phyloP scores from a whole-genome alignment of 1,284 basidiomycete species.

The Sporisorium scitamineum region DNA sequence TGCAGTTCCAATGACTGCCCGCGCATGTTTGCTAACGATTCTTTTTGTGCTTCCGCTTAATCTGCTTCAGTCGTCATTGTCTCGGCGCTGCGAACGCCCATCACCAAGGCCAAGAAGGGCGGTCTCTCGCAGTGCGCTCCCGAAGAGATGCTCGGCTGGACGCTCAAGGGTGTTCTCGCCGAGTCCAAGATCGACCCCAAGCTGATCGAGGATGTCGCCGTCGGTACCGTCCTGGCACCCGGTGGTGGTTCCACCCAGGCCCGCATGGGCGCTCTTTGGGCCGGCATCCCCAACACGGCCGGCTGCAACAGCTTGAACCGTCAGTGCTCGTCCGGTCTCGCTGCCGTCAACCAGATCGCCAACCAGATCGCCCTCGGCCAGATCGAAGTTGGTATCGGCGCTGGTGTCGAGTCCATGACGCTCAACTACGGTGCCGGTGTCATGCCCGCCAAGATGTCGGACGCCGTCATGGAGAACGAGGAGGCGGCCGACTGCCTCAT shows the following conservation, averaged over 20 bases:
- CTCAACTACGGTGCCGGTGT: slow-evolving; percentile 75
- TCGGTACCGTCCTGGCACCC: slow-evolving; percentile 93
- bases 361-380: slow-evolving; percentile 77
- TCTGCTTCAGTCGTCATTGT: slow-evolving; percentile 80
- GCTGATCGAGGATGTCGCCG: slow-evolving; percentile 79
- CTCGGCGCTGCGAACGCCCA: slow-evolving; percentile 85
- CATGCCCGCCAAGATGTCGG: slow-evolving; percentile 81
- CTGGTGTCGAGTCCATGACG: slow-evolving; percentile 97
- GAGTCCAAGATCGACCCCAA: slow-evolving; percentile 78
- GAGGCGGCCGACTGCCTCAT: slow-evolving; percentile 91
- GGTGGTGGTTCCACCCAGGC: slow-evolving; percentile 89
- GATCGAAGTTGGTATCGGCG: slow-evolving; percentile 86
- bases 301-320: slow-evolving; percentile 88
- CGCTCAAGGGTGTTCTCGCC: slow-evolving; percentile 67
- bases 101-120: slow-evolving; percentile 91
- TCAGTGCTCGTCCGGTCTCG: slow-evolving; percentile 87
- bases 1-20: no score
- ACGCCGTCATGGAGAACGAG: slow-evolving; percentile 80
- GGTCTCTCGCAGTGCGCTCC: slow-evolving; percentile 87
- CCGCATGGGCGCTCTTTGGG: slow-evolving; percentile 92
- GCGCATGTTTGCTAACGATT: neutral
- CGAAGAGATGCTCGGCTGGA: slow-evolving; percentile 87
- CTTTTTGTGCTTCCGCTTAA: neutral
- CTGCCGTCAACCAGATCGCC: slow-evolving; percentile 89
- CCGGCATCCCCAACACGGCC: slow-evolving; percentile 80